Percentiles rank a stretch among this genome's conserved stretches.
Evolutionary conservation across 495 filamentous ascomycete genomes (phyloP).

Genomic region (Trichoderma virens): DNA sequence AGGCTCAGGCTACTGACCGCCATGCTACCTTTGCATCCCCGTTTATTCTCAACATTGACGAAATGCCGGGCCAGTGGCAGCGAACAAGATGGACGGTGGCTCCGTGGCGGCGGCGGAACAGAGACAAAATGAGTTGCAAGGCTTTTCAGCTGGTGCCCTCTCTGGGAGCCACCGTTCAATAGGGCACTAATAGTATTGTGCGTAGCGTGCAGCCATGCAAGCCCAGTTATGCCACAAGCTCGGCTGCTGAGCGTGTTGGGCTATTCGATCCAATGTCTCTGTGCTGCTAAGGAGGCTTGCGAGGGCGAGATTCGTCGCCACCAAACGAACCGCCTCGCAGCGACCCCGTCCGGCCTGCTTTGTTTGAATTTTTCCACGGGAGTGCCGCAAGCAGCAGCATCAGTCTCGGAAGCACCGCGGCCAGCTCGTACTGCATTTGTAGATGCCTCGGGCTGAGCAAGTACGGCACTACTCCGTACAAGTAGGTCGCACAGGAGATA

Average conservation of each 20-base stretch:
- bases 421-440: too few relatives aligned
- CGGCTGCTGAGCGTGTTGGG: not conserved
- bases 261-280: too few relatives aligned
- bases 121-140: not conserved
- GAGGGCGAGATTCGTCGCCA: too few relatives aligned
- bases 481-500: too few relatives aligned
- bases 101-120: not conserved
- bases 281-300: too few relatives aligned
- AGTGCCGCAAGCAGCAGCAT: not conserved
- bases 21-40: not conserved
- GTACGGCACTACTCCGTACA: too few relatives aligned
- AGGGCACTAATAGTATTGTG: constrained; percentile 1
- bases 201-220: not conserved
- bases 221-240: not conserved
- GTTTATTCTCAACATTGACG: not conserved
- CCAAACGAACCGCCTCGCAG: not conserved
- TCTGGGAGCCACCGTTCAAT: not conserved
- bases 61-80: not conserved
- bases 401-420: not conserved
- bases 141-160: not conserved
- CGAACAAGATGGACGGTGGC: not conserved
- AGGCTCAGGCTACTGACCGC: not conserved
- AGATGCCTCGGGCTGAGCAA: too few relatives aligned
- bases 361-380: not conserved
- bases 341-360: not conserved